Percentiles rank a stretch among this genome's conserved stretches.
Evolutionary conservation across 2,329 filamentous ascomycete genomes (phyloP).

Genomic region (Hypoxylon sp.): DNA sequence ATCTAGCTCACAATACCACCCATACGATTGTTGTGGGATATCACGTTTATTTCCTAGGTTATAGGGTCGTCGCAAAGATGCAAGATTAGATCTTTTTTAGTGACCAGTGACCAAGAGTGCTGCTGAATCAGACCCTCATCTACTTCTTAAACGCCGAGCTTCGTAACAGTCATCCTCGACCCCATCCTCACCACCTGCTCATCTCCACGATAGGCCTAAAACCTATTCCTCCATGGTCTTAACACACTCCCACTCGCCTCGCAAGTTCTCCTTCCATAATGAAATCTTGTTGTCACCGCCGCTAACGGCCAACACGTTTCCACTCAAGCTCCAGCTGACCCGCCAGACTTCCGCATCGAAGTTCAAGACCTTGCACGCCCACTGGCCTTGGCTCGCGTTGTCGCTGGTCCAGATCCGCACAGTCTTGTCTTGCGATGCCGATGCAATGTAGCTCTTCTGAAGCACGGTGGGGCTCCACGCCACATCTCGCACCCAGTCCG

Average conservation of each 20-base stretch:
- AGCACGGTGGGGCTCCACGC: constrained; percentile 97
- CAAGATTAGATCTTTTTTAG: constrained; percentile 33
- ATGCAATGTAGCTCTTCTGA: constrained; percentile 96
- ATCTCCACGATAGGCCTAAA: not conserved
- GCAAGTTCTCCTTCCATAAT: constrained; percentile 98
- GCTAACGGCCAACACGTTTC: constrained; percentile 94
- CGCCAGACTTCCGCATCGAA: constrained; percentile 95
- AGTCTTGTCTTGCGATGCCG: constrained; percentile 95
- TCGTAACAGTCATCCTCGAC: constrained; percentile 35
- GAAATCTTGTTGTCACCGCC: constrained; percentile 97
- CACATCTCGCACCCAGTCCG: constrained; percentile 97
- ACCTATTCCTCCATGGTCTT: constrained; percentile 92
- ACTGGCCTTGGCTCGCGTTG: constrained; percentile 75
- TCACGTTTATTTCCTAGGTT: constrained; percentile 43
- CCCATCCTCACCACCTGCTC: constrained; percentile 10
- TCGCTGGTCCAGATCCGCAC: constrained; percentile 96
- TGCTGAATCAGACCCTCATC: constrained; percentile 36
- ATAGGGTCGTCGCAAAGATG: constrained; percentile 26
- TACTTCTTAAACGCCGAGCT: constrained; percentile 44
- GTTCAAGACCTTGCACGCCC: constrained; percentile 86
- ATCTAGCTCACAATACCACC: constrained; percentile 33
- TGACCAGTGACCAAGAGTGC: constrained; percentile 31
- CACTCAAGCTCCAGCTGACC: constrained; percentile 97
- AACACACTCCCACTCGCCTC: constrained; percentile 96
- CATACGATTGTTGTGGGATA: constrained; percentile 37